These are phyloP conservation scores for Colletotrichum gloeosporioides DNA, from an alignment of 2,329 filamentous ascomycete genomes.

Conservation along the genomic window DNA sequence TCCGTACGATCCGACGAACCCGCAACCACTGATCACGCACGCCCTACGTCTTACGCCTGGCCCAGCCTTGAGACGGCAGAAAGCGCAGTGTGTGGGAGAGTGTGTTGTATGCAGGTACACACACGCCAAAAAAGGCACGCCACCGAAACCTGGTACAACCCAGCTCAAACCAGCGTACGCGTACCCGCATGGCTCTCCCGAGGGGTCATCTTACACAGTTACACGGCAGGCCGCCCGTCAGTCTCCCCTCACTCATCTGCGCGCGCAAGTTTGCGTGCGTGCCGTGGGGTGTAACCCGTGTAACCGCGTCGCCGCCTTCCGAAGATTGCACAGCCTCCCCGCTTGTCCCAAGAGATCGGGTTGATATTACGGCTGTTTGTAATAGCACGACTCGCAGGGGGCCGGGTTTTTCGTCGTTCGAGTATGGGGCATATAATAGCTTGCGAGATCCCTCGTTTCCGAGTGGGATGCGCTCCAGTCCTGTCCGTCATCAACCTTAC, in stretches of 20 bases:
- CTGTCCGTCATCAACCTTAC: background rate
- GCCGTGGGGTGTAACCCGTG: background rate
- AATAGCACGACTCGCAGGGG: background rate
- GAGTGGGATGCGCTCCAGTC: background rate
- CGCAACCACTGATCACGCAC: background rate
- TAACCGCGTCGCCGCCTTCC: background rate
- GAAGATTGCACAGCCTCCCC: background rate
- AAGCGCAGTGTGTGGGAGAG: background rate
- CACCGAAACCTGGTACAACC: background rate
- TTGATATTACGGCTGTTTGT: background rate
- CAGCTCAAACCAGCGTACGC: background rate
- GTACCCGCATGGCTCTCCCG: background rate
- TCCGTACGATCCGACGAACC: background rate
- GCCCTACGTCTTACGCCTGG: background rate
- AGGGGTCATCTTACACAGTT: background rate
- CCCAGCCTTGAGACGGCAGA: background rate
- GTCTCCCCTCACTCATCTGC: background rate
- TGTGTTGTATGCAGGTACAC: background rate
- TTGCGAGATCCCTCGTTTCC: background rate
- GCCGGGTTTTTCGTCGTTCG: background rate
- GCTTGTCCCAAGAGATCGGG: background rate
- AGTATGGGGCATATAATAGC: background rate
- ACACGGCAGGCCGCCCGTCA: background rate
- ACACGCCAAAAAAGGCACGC: background rate
- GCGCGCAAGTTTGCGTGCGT: background rate